Base-by-base conservation (phyloP, 176 grass and related monocot species). In the Oryza meyeriana region DNA sequence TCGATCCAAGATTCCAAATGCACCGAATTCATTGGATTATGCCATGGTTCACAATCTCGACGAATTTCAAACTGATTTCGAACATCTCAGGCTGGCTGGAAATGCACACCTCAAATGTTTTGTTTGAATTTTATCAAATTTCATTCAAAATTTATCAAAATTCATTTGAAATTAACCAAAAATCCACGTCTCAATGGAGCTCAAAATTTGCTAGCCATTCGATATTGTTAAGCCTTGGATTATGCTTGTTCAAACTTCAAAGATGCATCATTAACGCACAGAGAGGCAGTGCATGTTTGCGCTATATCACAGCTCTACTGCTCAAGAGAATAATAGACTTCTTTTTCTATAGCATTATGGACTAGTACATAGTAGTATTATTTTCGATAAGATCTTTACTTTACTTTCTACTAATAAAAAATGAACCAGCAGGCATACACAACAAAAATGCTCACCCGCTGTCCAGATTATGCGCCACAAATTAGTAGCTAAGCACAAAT, bases 401-500 rank as follows among this genome's bases (percentile, higher is more conserved):
- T 16, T 34, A 31, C 59, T 84, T 30, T 69, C 36, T 62, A 48
- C 38, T 66, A 61, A 39, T 61, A 16, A 35, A 57, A 66, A 33
- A 64, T 2, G 25, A 64, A 6, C 28, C 40, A 44, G 11, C 50
- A 48, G 25, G 40, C 50, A 61, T 71, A 81, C 55, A 66, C 73
- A 82, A 48, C 66, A 86, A 82, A 89, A 86, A 61, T 79, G 79
- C 6, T 73, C 10, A 30, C 24, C 74, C 58, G 42, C 66, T 79
- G 66, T 41, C 44, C 73, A 82, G 8, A 45, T 52, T 71, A 82
- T 62, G 78, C 40, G 52, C 67, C 48, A 28, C 76, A 71, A 65
- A 14, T 41, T 36, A 71, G 12, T 74, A 52, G 32, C 48, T 34
- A 75, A 45, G n/a, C 16, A 74, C 67, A 76, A 75, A 72, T 66